phyloP scores from a whole-genome alignment of 805 yeast species.

The Schizosaccharomyces osmophilus region DNA sequence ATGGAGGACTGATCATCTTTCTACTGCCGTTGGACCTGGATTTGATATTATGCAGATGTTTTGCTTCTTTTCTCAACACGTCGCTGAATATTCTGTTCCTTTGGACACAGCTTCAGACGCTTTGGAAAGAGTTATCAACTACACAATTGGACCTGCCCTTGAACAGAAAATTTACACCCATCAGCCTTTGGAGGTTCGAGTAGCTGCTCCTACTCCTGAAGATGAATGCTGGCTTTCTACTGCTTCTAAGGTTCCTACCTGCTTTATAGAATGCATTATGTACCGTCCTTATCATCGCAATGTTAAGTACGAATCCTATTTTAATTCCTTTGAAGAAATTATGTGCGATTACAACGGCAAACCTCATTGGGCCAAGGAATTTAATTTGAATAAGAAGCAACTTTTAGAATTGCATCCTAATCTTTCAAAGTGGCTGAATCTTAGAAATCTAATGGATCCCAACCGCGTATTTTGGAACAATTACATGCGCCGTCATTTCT shows the following conservation, averaged over 20 bases:
- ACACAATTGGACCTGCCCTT: constrained; percentile 6
- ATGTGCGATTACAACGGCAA: constrained; percentile 62
- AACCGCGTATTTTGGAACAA: constrained; percentile 51
- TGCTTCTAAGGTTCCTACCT: constrained; percentile 5
- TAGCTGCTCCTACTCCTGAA: constrained; percentile 43
- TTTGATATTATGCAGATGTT: constrained; percentile 86
- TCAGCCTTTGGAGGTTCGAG: constrained; percentile 85
- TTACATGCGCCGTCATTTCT: not conserved
- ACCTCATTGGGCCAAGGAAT: constrained; percentile 98
- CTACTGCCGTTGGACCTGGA: constrained; percentile 48
- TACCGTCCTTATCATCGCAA: constrained; percentile 77
- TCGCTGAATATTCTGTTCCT: constrained; percentile 94
- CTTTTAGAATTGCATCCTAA: constrained; percentile 61
- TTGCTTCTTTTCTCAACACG: constrained; percentile 80
- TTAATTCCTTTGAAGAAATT: constrained; percentile 52
- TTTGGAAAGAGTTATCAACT: constrained; percentile 17
- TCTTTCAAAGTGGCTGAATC: constrained; percentile 31
- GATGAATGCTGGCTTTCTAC: constrained; percentile 5
- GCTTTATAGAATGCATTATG: constrained; percentile 75
- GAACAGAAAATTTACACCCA: constrained; percentile 48
- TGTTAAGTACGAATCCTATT: constrained; percentile 44
- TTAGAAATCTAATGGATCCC: constrained; percentile 55
- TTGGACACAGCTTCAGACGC: constrained; percentile 51
- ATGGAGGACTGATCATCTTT: constrained; percentile 22
- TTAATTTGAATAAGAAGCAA: constrained; percentile 51